Percentiles rank a stretch among this genome's conserved stretches.
phyloP scores from a whole-genome alignment of 345 rosid genomes.

The Eucalyptus curtisii region DNA sequence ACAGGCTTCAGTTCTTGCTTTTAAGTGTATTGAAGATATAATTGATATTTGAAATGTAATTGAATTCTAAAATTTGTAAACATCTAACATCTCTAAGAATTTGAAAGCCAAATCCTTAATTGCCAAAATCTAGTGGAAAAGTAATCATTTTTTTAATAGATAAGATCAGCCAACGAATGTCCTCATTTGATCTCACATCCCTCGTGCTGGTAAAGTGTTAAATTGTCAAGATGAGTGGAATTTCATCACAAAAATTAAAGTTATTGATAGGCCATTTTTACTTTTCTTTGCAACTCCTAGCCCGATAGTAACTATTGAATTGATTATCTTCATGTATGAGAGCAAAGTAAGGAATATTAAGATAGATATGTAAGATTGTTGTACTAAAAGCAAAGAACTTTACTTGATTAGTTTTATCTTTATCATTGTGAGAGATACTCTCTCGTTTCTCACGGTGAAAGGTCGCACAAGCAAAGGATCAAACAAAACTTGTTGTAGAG shows the following conservation, averaged over 20 bases:
- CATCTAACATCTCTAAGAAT: neutral
- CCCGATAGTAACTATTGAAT: accelerated
- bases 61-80: neutral
- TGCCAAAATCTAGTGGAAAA: neutral
- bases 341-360: neutral
- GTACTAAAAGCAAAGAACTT: accelerated
- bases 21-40: neutral
- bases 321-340: too few species aligned
- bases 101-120: neutral
- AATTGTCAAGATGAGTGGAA: accelerated
- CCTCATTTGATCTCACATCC: neutral
- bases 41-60: neutral
- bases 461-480: too few species aligned
- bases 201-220: accelerated
- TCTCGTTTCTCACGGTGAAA: accelerated
- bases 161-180: accelerated
- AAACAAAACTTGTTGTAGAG: too few species aligned
- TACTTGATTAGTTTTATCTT: accelerated
- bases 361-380: neutral
- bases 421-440: neutral
- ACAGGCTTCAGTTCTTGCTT: neutral
- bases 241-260: neutral
- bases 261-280: too few species aligned
- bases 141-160: neutral
- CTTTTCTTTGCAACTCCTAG: too few species aligned